Conservation (phyloP, 2,329 filamentous ascomycete genomes). For the Colletotrichum plurivorum region DNA sequence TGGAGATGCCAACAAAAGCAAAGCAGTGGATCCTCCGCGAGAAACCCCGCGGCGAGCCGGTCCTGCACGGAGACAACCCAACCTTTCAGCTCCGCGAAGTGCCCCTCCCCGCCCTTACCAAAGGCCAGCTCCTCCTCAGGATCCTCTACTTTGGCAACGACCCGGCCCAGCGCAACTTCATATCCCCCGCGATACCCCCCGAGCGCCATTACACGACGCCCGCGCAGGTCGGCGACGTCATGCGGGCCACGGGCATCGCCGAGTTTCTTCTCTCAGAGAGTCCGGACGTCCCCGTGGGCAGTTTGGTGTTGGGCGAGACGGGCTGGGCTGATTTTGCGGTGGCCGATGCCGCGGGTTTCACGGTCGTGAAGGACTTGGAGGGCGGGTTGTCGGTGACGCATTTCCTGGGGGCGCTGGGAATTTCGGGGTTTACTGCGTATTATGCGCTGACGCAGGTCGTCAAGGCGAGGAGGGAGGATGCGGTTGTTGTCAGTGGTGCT, state of each 20-base stretch:
- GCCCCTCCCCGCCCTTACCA: not conserved
- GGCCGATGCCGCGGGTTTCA: not conserved
- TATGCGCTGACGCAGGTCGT: not conserved
- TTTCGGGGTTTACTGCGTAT: not conserved
- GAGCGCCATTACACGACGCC: not conserved
- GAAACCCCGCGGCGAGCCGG: not conserved
- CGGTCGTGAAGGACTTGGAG: not conserved
- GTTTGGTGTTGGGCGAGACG: not conserved
- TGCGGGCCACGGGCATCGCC: not conserved
- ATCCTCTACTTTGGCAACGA: not conserved
- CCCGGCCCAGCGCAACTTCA: not conserved
- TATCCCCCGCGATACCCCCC: not conserved
- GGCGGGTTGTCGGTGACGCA: not conserved
- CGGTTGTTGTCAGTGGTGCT: not conserved
- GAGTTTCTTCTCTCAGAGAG: not conserved
- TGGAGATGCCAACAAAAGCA: not conserved
- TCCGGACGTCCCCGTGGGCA: not conserved
- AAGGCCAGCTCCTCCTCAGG: not conserved
- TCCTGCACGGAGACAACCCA: not conserved
- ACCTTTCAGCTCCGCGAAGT: not conserved
- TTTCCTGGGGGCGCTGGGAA: not conserved
- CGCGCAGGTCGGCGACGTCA: not conserved
- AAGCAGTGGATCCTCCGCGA: not conserved
- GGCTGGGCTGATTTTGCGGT: not conserved
- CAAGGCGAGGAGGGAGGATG: not conserved